These are phyloP conservation scores for Oidium heveae DNA, from an alignment of 2,329 filamentous ascomycete genomes.

Conservation along the genomic window DNA sequence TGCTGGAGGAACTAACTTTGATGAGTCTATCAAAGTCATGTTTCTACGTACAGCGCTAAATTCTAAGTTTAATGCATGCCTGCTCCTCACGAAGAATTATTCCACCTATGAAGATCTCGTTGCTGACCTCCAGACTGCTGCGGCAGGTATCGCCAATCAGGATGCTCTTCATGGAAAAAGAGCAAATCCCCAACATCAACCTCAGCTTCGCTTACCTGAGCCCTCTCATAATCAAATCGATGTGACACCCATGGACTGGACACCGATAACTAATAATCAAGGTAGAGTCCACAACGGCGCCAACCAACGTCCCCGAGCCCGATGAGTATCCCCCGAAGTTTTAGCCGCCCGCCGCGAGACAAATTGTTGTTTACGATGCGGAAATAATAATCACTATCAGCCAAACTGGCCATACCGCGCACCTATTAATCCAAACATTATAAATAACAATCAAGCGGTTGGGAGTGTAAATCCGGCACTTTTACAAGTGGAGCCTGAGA, in stretches of 20 bases:
- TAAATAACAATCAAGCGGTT: background rate
- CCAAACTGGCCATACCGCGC: background rate
- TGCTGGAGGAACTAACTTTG: background rate
- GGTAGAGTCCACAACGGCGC: background rate
- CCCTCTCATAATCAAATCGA: background rate
- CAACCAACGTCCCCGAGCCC: background rate
- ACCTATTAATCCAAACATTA: background rate
- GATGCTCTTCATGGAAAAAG: background rate
- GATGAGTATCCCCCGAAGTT: background rate
- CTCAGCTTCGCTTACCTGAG: background rate
- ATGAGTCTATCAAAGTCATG: background rate
- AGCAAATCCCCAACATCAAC: background rate
- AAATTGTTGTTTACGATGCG: background rate
- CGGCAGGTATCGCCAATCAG: background rate
- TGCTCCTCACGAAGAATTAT: background rate
- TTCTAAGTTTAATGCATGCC: background rate
- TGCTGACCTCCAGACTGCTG: background rate
- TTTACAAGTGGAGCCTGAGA: background rate
- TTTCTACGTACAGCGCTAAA: background rate
- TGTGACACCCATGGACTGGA: background rate
- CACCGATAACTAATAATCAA: background rate
- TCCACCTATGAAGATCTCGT: background rate
- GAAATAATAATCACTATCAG: background rate
- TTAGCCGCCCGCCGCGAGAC: background rate
- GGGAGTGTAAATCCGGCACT: background rate